Evolutionary conservation across 2,329 filamentous ascomycete species (phyloP).

Genomic region (Aureobasidium melanogenum): DNA sequence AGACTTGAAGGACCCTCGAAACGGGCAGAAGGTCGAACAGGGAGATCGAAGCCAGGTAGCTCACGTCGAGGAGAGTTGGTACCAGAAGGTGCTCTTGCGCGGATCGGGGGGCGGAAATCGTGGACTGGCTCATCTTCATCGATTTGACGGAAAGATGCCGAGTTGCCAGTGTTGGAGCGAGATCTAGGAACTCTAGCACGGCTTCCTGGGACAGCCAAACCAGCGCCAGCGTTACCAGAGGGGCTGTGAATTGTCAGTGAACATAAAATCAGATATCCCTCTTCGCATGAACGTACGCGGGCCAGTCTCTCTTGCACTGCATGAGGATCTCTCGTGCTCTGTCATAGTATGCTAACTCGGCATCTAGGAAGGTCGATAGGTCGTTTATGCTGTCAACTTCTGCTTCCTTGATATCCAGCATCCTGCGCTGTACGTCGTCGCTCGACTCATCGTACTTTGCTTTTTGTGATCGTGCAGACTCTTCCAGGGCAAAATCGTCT

Average conservation of each 20-base stretch:
- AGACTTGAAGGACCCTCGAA: conserved; percentile 44
- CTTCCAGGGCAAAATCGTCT: conserved; percentile 87
- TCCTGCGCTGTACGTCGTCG: conserved; percentile 82
- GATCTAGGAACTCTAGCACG: conserved; percentile 39
- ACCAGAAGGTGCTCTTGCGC: conserved; percentile 35
- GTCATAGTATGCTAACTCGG: conserved; percentile 85
- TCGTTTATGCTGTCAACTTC: conserved; percentile 77
- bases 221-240: conserved; percentile 1
- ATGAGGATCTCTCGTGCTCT: conserved; percentile 76
- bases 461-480: conserved; percentile 83
- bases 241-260: conserved; percentile 9
- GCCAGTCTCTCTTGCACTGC: conserved; percentile 61
- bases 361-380: conserved; percentile 72
- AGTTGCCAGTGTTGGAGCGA: conserved; percentile 56
- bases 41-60: conserved; percentile 33
- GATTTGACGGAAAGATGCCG: conserved; percentile 47
- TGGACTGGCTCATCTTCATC: conserved; percentile 48
- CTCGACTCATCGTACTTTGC: conserved; percentile 94
- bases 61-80: conserved; percentile 33
- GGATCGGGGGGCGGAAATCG: conserved; percentile 45
- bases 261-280: too few relatives aligned
- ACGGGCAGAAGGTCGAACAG: conserved; percentile 44
- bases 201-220: neutral
- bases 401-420: conserved; percentile 93
- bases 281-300: conserved; percentile 42